Conservation (phyloP, 2,329 filamentous ascomycete genomes). For the Beauveria australis region DNA sequence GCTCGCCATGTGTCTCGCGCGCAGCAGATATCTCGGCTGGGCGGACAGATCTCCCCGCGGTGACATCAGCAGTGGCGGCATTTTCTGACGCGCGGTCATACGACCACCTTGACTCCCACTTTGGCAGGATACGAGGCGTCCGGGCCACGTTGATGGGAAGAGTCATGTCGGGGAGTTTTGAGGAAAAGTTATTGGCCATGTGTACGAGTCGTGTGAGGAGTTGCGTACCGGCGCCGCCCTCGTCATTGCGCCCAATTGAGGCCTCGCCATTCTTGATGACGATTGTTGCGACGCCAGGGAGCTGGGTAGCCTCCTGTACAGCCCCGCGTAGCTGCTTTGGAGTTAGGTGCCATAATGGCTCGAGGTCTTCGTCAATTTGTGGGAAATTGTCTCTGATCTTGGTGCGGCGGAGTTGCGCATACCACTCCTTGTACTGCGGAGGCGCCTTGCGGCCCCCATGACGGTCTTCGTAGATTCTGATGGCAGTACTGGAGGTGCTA, state of each 20-base stretch:
- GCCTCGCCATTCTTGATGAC: constrained; percentile 57
- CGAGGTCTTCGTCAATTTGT: constrained; percentile 65
- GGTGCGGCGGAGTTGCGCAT: constrained; percentile 64
- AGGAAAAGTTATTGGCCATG: constrained; percentile 64
- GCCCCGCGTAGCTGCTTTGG: constrained; percentile 60
- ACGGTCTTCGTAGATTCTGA: constrained; percentile 40
- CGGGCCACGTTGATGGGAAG: constrained; percentile 69
- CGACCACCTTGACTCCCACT: constrained; percentile 49
- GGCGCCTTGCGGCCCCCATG: constrained; percentile 63
- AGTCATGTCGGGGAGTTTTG: constrained; percentile 74
- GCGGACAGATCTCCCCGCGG: constrained; percentile 7
- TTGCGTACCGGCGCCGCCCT: constrained; percentile 23
- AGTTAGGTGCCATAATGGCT: constrained; percentile 69
- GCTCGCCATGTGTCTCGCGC: background rate
- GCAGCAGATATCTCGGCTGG: constrained; percentile 2
- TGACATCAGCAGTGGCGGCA: constrained; percentile 9
- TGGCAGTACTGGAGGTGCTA: constrained; percentile 37
- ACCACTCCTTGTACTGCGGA: constrained; percentile 79
- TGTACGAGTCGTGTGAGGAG: constrained; percentile 41
- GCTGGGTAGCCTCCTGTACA: constrained; percentile 30
- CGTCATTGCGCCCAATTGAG: constrained; percentile 29
- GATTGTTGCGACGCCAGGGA: constrained; percentile 38
- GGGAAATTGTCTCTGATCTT: constrained; percentile 73
- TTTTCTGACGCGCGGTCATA: constrained; percentile 5
- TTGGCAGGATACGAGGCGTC: constrained; percentile 31